Percentiles rank a stretch among this genome's conserved stretches.
phyloP scores from a whole-genome alignment of 78 protist genomes.

The Dictyostelium firmibasis region DNA sequence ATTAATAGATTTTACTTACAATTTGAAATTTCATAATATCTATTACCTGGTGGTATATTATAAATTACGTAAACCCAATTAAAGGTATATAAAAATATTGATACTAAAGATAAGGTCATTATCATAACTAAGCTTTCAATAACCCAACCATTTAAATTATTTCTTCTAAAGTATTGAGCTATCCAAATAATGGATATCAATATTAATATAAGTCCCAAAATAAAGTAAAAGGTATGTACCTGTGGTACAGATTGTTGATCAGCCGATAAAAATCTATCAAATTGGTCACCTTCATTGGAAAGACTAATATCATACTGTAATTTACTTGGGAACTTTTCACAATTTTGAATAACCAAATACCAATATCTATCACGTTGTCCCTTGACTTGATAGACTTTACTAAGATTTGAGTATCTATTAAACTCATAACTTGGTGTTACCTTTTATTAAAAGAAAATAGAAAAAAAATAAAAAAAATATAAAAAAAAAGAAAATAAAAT shows the following conservation, averaged over 20 bases:
- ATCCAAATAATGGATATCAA: not conserved
- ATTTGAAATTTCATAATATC: not conserved
- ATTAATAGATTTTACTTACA: too few species aligned
- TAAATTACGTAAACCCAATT: conserved; percentile 13
- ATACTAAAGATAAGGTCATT: not conserved
- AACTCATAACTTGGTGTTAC: not conserved
- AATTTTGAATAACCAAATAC: conserved; percentile 41
- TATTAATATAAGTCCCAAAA: not conserved
- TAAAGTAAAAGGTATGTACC: not conserved
- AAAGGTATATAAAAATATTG: not conserved
- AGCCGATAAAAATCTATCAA: conserved; percentile 20
- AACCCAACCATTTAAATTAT: conserved; percentile 7
- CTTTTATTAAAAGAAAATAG: not conserved
- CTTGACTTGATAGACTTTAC: not conserved
- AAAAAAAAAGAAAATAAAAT: not conserved
- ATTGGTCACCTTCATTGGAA: conserved; percentile 22
- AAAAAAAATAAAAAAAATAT: not conserved
- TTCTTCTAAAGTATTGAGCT: not conserved
- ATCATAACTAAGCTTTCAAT: not conserved
- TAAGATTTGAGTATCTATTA: not conserved
- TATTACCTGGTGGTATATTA: not conserved
- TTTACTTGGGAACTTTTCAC: not conserved
- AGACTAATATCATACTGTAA: not conserved
- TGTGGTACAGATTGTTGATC: conserved; percentile 60
- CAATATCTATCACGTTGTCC: conserved; percentile 41